A percentile compares a stretch with the other conserved stretches of the same genome.
These are phyloP conservation scores for Trichoderma virens DNA, from an alignment of 495 filamentous ascomycete species.

Conservation along the genomic window DNA sequence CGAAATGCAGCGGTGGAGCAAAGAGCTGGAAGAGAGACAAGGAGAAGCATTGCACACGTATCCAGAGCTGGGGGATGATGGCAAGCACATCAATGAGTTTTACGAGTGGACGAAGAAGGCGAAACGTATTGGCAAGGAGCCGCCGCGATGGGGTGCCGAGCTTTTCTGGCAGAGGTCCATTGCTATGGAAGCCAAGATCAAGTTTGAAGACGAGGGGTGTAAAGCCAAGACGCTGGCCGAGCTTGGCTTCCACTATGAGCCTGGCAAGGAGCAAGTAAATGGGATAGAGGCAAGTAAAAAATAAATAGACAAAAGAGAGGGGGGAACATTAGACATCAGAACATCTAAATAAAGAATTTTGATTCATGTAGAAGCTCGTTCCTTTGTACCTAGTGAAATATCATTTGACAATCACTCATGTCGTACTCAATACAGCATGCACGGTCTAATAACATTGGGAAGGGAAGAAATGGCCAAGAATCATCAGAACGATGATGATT, in stretches of 20 bases:
- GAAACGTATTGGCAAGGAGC: conserved; percentile 44
- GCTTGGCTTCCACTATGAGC: conserved; percentile 33
- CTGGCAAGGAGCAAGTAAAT: conserved; percentile 24
- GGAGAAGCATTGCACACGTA: conserved; percentile 50
- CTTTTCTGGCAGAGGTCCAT: conserved; percentile 51
- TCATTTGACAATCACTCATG: too few relatives aligned
- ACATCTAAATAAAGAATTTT: too few relatives aligned
- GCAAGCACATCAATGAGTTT: conserved; percentile 66
- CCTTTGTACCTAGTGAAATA: too few relatives aligned
- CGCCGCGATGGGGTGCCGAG: conserved; percentile 58
- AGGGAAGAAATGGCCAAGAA: not conserved
- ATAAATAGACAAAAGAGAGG: not conserved
- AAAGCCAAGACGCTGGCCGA: conserved; percentile 35
- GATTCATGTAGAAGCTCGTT: too few relatives aligned
- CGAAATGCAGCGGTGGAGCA: conserved; percentile 59
- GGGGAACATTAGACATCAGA: too few relatives aligned
- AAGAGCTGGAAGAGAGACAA: conserved; percentile 20
- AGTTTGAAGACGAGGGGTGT: conserved; percentile 34
- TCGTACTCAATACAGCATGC: conserved; percentile 2
- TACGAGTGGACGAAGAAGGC: conserved; percentile 53
- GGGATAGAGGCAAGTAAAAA: not conserved
- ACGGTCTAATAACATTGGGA: not conserved
- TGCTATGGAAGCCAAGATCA: conserved; percentile 35
- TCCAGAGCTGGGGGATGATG: conserved; percentile 46
- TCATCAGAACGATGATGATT: not conserved